These are phyloP conservation scores for Eragrostis curvula DNA, from an alignment of 176 grass and related monocot species.

Conservation along the genomic window DNA sequence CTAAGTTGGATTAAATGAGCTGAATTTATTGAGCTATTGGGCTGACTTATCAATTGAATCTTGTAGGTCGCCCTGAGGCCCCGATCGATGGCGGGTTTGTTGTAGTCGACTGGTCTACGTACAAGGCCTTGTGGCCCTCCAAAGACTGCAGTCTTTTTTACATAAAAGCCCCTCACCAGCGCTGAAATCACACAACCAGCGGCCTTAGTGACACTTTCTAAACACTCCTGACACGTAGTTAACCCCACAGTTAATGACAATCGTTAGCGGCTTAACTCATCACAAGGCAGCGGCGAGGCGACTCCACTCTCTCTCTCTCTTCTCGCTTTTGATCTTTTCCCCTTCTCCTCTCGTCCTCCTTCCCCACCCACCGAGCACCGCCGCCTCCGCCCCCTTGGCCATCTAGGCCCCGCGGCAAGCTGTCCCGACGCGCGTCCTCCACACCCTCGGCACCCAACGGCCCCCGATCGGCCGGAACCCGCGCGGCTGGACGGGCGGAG, in stretches of 20 bases:
- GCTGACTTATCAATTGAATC: no score
- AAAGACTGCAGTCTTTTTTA: no score
- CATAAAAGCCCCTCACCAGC: no score
- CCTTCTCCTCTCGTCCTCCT: not conserved
- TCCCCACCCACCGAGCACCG: conserved; percentile 29
- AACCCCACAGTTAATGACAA: not conserved
- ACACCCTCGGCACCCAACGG: conserved; percentile 13
- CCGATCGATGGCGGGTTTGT: no score
- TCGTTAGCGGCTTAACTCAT: not conserved
- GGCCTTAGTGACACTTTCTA: no score
- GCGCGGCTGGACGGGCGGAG: not conserved
- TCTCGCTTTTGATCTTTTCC: conserved; percentile 37
- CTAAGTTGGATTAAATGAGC: no score
- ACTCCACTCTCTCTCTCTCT: not conserved
- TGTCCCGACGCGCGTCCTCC: not conserved
- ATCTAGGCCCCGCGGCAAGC: not conserved
- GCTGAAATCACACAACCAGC: no score
- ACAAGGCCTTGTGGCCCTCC: no score
- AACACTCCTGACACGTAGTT: not conserved
- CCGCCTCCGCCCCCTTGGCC: not conserved
- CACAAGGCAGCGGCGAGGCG: no score
- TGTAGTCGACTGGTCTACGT: no score
- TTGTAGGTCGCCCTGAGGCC: no score
- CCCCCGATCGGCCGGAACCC: conserved; percentile 28
- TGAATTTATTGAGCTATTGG: no score